phyloP scores from a whole-genome alignment of 2,329 filamentous ascomycete species.

The Aspergillus sp. region DNA sequence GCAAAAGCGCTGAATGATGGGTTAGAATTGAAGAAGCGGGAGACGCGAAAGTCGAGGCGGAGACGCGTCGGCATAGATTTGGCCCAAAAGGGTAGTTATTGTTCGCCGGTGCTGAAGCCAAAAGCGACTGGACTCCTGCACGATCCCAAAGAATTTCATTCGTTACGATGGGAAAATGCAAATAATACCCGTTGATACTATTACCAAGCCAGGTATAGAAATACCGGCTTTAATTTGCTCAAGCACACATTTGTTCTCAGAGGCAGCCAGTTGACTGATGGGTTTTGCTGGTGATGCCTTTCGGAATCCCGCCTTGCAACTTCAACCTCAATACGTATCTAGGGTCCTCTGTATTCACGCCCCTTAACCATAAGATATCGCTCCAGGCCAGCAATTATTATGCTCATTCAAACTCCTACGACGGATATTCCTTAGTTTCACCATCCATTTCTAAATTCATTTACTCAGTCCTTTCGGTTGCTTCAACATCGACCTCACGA shows the following conservation, averaged over 20 bases:
- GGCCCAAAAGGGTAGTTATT: slow-evolving; percentile 10
- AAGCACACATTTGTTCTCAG: background rate
- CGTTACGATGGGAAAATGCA: background rate
- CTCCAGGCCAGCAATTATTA: background rate
- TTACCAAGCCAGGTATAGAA: background rate
- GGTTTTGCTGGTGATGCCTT: background rate
- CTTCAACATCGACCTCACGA: background rate
- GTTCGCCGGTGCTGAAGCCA: background rate
- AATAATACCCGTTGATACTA: background rate
- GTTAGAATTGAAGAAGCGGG: slow-evolving; percentile 4
- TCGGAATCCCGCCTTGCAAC: background rate
- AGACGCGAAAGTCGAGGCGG: slow-evolving; percentile 31
- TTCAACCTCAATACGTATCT: background rate
- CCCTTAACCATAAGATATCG: background rate
- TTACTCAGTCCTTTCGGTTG: background rate
- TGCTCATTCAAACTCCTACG: background rate
- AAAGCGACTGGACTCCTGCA: background rate
- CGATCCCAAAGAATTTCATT: background rate
- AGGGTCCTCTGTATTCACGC: background rate
- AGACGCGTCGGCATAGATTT: slow-evolving; percentile 30
- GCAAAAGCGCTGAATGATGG: background rate
- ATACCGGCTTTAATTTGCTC: background rate
- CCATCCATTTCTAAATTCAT: background rate
- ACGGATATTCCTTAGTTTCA: background rate
- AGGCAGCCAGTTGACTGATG: background rate